Evolutionary conservation across 352 stramenopile species (phyloP).

Genomic region (Thraustochytrium striatum): DNA sequence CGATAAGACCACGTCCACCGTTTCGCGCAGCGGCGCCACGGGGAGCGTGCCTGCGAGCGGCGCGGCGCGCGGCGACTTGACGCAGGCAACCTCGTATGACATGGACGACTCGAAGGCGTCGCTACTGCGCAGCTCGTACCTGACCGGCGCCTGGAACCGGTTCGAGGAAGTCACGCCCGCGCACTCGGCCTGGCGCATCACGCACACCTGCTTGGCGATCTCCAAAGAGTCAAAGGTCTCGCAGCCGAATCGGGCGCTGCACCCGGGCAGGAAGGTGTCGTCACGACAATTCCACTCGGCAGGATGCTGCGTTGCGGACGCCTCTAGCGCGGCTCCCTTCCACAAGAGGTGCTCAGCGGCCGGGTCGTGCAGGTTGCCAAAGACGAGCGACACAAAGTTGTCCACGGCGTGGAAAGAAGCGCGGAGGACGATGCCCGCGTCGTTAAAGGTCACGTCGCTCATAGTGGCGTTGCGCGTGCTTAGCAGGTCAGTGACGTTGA

Average conservation of each 20-base stretch:
- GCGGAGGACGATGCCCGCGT: neutral
- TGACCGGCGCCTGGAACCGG: neutral
- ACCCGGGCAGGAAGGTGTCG: neutral
- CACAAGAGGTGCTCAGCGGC: neutral
- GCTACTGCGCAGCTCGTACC: slow-evolving; percentile 8
- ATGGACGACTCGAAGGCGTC: neutral
- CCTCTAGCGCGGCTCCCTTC: neutral
- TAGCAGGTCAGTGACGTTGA: slow-evolving; percentile 12
- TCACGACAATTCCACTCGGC: neutral
- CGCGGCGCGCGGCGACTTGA: too few relatives aligned
- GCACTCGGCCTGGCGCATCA: neutral
- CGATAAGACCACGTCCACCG: too few relatives aligned
- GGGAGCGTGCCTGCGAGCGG: too few relatives aligned
- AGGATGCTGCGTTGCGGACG: too few relatives aligned
- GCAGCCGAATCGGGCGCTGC: neutral
- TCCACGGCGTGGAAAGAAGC: slow-evolving; percentile 5
- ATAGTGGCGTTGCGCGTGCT: neutral
- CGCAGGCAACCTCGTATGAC: slow-evolving; percentile 25
- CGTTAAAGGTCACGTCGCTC: neutral
- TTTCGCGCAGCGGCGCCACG: too few relatives aligned
- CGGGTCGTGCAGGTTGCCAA: neutral
- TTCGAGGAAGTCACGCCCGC: slow-evolving; percentile 22
- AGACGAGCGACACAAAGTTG: slow-evolving; percentile 16
- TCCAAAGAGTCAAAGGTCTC: slow-evolving; percentile 24
- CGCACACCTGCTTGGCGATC: slow-evolving; percentile 13